phyloP scores from a whole-genome alignment of 1,284 basidiomycete genomes.

The Malassezia psittaci region DNA sequence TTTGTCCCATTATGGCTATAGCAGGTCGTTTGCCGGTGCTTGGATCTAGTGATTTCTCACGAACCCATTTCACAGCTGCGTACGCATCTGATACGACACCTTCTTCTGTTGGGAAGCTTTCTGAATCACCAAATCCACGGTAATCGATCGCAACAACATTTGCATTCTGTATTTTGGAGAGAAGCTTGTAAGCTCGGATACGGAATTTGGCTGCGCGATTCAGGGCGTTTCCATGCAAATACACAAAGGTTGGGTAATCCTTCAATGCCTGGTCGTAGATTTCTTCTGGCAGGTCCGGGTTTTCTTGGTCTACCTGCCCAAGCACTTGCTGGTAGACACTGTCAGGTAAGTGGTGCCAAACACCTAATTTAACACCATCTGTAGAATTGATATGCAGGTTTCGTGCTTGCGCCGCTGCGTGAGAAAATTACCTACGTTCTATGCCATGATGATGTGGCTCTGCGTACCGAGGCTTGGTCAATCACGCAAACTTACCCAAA shows the following conservation, averaged over 20 bases:
- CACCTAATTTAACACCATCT: slow-evolving; percentile 67
- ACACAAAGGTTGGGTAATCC: slow-evolving; percentile 25
- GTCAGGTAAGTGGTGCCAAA: slow-evolving; percentile 48
- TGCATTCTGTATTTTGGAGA: slow-evolving; percentile 57
- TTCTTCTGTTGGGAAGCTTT: slow-evolving; percentile 62
- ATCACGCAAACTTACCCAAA: slow-evolving; percentile 37
- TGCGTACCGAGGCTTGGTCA: slow-evolving; percentile 12
- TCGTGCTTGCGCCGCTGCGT: slow-evolving; percentile 63
- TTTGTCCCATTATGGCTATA: slow-evolving; percentile 67
- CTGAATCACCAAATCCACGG: slow-evolving; percentile 82
- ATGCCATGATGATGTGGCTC: slow-evolving; percentile 19
- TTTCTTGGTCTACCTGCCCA: slow-evolving; percentile 19
- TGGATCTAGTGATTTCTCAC: slow-evolving; percentile 25
- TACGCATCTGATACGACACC: slow-evolving; percentile 68
- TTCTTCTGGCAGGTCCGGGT: slow-evolving; percentile 17
- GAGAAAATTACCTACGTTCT: background rate
- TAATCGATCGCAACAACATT: slow-evolving; percentile 82
- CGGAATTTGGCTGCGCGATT: slow-evolving; percentile 62
- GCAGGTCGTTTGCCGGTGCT: slow-evolving; percentile 49
- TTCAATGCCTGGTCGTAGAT: slow-evolving; percentile 24
- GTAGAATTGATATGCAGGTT: slow-evolving; percentile 62
- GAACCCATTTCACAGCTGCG: slow-evolving; percentile 69
- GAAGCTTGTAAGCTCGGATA: slow-evolving; percentile 57
- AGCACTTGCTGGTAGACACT: slow-evolving; percentile 52
- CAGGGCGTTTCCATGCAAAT: slow-evolving; percentile 79